Evolutionary conservation across 768 basidiomycete genomes (phyloP).

Genomic region (Agrocybe pediades): DNA sequence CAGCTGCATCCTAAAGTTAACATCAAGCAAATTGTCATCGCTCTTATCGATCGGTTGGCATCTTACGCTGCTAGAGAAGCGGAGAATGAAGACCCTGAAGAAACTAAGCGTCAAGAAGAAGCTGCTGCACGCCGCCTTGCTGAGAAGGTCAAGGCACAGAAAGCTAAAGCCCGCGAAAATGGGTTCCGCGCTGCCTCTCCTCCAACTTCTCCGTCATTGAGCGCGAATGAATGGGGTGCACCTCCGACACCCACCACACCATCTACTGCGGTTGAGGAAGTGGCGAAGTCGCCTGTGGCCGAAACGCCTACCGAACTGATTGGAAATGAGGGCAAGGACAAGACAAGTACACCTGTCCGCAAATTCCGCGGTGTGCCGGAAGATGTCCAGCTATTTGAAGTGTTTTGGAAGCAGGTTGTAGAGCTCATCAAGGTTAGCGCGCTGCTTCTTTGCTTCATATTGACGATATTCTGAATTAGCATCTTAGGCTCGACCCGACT

Average conservation of each 20-base stretch:
- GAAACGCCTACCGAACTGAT: slow-evolving; percentile 24
- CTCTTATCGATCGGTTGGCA: slow-evolving; percentile 93
- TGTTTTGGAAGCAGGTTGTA: slow-evolving; percentile 98
- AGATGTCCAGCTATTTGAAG: slow-evolving; percentile 94
- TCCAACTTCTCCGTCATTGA: slow-evolving; percentile 35
- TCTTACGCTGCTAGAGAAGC: slow-evolving; percentile 97
- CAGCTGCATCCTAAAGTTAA: slow-evolving; percentile 98
- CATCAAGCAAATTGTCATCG: slow-evolving; percentile 98
- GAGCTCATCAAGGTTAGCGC: slow-evolving; percentile 88
- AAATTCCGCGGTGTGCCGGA: slow-evolving; percentile 97
- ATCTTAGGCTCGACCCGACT: slow-evolving; percentile 87
- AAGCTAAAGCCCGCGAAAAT: slow-evolving; percentile 61
- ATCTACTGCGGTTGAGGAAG: slow-evolving; percentile 29
- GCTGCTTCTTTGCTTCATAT: not conserved
- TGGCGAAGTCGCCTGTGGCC: slow-evolving; percentile 28
- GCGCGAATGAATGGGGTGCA: slow-evolving; percentile 46
- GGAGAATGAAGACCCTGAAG: slow-evolving; percentile 94
- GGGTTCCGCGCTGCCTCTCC: slow-evolving; percentile 36
- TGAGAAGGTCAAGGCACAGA: slow-evolving; percentile 80
- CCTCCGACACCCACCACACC: slow-evolving; percentile 39
- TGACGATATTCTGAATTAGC: not conserved
- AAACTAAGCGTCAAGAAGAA: slow-evolving; percentile 91
- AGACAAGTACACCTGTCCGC: slow-evolving; percentile 55
- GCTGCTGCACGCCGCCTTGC: slow-evolving; percentile 87
- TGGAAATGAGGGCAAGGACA: slow-evolving; percentile 58